Evolutionary conservation across 2,329 filamentous ascomycete species (phyloP), one percentile per base, ranked within the genome.

Genomic region (Ophiosphaerella narmari): DNA sequence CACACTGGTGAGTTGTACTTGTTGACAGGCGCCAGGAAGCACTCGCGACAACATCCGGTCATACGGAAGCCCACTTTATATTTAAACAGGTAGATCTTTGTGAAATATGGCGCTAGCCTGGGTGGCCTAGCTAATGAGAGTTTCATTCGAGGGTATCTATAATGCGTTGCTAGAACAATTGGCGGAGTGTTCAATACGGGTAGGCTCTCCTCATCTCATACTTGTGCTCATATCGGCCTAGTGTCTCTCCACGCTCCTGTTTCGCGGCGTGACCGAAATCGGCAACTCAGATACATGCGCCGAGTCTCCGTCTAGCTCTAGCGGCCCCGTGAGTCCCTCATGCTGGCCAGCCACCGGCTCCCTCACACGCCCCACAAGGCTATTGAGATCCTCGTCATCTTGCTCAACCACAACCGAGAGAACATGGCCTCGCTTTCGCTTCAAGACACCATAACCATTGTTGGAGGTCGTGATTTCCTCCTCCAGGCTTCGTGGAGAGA

Each of bases 321-420:
- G 38, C 18, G 65, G 56, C 41, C 46, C 57, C 12, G 40, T 55
- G 18, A 68, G 31, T 4, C 65, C 65, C 41, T 68, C 65, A 21
- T 41, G 50, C 34, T 68, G 62, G n/a, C 65, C 65, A 1, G 59
- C 57, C 16, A 68, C 63, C 18, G 65, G 65, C 46, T 66, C 57
- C 14, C 46, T 39, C 8, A 65, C 41, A 33, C 42, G 39, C 12
- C 43, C 16, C 31, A 48, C 38, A 14, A 37, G 45, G 18, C 32
- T 43, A 14, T 8, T 43, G 11, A 21, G 34, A n/a, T 58, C 60
- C 34, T 66, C 64, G 13, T 65, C 61, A 6, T 65, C 58, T 3
- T 54, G 29, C 46, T 66, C 64, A 1, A 67, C 38, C 2, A 67
- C 57, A 5, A 67, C 54, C 31, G 53, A 59, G 2, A 67, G 46